Evolutionary conservation across 768 basidiomycete species (phyloP), one percentile per base, ranked within the genome.

Genomic region (Suillus tomentosus): DNA sequence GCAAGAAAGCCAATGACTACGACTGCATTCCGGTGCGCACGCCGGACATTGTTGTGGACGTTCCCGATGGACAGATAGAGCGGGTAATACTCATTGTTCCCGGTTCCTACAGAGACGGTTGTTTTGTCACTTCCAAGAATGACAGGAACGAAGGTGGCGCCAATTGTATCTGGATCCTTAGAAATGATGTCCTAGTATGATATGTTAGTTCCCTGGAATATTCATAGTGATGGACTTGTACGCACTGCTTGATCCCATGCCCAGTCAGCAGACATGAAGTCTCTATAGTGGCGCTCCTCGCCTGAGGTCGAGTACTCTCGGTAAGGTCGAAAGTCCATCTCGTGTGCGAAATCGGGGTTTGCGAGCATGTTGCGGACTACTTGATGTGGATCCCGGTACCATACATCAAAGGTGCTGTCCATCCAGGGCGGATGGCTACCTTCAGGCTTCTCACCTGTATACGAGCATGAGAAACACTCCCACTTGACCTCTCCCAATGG

Each of bases 51-150:
- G 31, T 61, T 61, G 7, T 61, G 39, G 43, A 43, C 3, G 3
- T 43, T 61, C 13, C 60, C 22, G 2, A 43, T 61, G 36, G 40
- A 61, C 45, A 63, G 19, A 45, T 45, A 79, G 1, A 78, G 64
- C 1, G 76, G 78, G 55, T 79, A 73, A 56, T 75, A 79, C 39
- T 79, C 74, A 47, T 78, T 71, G 54, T 80, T 74, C 0, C 78
- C 76, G 0, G 79, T 80, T 0, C 73, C 75, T 15, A 77, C 75
- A 0, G 77, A 81, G 0, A 80, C 77, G 0, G 78, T 80, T 0
- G 78, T 81, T 62, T 81, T 81, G 62, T 82, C 78, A 61, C 76
- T 78, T 1, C 79, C 79, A 4, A 66, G 64, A 14, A 80, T 62
- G 39, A 80, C 60, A 0, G 77, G 72, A 6, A 75, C 70, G 36